phyloP scores from a whole-genome alignment of 2,329 filamentous ascomycete genomes.

The Monosporascus sp. region DNA sequence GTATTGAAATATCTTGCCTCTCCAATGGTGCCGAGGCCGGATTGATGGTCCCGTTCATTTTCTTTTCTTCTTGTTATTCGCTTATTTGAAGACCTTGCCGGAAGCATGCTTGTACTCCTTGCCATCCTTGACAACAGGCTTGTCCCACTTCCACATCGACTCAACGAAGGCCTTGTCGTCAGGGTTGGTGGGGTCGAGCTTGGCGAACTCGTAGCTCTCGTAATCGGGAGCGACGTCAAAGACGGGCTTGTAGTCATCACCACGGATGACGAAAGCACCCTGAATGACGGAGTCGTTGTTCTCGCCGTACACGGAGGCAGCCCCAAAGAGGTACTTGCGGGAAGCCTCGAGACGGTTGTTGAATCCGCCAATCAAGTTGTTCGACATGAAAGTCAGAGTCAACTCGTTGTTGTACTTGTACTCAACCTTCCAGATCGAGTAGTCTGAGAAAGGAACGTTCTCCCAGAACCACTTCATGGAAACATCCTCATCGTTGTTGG shows the following conservation, averaged over 20 bases:
- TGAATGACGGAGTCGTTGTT: constrained; percentile 86
- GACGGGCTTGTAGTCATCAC: constrained; percentile 76
- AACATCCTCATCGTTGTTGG: constrained; percentile 81
- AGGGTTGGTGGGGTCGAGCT: constrained; percentile 83
- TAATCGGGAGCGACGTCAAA: constrained; percentile 97
- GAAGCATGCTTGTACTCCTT: constrained; percentile 86
- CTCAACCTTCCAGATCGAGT: constrained; percentile 87
- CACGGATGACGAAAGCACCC: constrained; percentile 92
- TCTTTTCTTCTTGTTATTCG: background rate
- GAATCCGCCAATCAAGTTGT: constrained; percentile 97
- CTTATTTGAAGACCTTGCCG: constrained; percentile 99
- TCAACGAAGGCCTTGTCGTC: constrained; percentile 85
- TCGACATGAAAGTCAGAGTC: constrained; percentile 96
- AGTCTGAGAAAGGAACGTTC: constrained; percentile 89
- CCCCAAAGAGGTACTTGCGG: constrained; percentile 97
- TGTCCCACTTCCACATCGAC: constrained; percentile 88
- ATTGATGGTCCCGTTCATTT: background rate
- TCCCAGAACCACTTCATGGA: constrained; percentile 99
- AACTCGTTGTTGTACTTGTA: constrained; percentile 99
- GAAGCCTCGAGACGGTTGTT: constrained; percentile 94
- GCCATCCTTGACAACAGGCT: constrained; percentile 70
- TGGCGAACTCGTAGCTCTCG: constrained; percentile 94
- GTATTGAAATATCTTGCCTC: background rate
- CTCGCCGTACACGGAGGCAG: constrained; percentile 79
- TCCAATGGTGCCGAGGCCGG: background rate